A percentile compares a stretch with the other conserved stretches of the same genome.
phyloP scores from a whole-genome alignment of 2,329 filamentous ascomycete species.

The Colletotrichum melonis region DNA sequence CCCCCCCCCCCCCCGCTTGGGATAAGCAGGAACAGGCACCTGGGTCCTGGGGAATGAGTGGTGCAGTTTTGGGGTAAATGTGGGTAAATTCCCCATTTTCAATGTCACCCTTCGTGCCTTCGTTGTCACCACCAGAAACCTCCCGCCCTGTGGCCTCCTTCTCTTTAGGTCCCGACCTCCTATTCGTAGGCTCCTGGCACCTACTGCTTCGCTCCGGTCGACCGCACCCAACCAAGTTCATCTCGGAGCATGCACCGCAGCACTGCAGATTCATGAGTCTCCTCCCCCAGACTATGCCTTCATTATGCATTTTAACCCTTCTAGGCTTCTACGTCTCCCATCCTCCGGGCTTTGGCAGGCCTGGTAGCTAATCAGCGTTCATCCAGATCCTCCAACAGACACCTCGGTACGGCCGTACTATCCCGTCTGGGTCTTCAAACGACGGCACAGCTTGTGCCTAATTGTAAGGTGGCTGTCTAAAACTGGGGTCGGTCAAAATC shows the following conservation, averaged over 20 bases:
- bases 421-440: not conserved
- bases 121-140: not conserved
- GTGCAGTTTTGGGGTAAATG: not conserved
- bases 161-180: not conserved
- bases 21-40: not conserved
- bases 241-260: not conserved
- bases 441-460: constrained; percentile 7
- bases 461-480: constrained; percentile 3
- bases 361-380: constrained; percentile 5
- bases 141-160: not conserved
- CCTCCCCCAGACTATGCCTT: not conserved
- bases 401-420: not conserved
- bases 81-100: not conserved
- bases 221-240: not conserved
- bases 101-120: not conserved
- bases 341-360: not conserved
- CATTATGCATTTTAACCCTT: not conserved
- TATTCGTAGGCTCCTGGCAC: no score
- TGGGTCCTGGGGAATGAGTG: not conserved
- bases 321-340: not conserved
- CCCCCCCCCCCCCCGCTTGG: not conserved
- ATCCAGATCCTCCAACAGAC: not conserved
- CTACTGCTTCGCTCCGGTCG: not conserved
- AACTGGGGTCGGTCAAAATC: not conserved
- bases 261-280: not conserved